These are phyloP conservation scores for Neonectria ditissima DNA, from an alignment of 2,329 filamentous ascomycete genomes.

Conservation along the genomic window DNA sequence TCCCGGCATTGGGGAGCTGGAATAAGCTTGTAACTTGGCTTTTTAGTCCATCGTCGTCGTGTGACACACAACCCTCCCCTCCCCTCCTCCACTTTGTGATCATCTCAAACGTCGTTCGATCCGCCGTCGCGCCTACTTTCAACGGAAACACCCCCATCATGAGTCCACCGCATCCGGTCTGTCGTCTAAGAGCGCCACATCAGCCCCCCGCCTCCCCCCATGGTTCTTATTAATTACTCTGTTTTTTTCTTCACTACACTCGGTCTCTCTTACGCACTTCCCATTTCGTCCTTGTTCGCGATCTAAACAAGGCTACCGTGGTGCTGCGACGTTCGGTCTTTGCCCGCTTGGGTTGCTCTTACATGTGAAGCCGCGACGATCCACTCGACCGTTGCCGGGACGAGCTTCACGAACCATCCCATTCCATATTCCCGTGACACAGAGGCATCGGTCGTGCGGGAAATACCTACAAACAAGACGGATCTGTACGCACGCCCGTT, in stretches of 20 bases:
- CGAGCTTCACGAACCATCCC: not conserved
- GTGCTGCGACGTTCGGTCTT: not conserved
- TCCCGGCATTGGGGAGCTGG: not conserved
- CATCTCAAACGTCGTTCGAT: slow-evolving; percentile 5
- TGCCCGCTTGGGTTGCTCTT: not conserved
- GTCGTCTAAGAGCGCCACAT: slow-evolving; percentile 1
- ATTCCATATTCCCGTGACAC: too few relatives aligned
- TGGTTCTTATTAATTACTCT: not conserved
- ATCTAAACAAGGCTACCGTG: not conserved
- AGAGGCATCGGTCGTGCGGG: not conserved
- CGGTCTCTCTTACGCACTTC: not conserved
- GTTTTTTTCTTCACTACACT: not conserved
- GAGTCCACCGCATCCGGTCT: not conserved
- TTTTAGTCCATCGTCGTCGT: not conserved
- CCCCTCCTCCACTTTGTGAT: not conserved
- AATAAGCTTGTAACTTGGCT: not conserved
- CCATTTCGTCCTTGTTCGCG: not conserved
- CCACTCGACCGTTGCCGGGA: not conserved
- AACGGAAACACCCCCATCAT: not conserved
- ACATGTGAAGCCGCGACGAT: slow-evolving; percentile 2
- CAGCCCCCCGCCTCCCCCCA: not conserved
- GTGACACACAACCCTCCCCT: too few relatives aligned
- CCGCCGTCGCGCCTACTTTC: not conserved
- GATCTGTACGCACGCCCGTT: too few relatives aligned
- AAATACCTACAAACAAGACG: not conserved